These are phyloP conservation scores for Malassezia sympodialis DNA, from an alignment of 1,284 basidiomycete genomes.

Conservation along the genomic window DNA sequence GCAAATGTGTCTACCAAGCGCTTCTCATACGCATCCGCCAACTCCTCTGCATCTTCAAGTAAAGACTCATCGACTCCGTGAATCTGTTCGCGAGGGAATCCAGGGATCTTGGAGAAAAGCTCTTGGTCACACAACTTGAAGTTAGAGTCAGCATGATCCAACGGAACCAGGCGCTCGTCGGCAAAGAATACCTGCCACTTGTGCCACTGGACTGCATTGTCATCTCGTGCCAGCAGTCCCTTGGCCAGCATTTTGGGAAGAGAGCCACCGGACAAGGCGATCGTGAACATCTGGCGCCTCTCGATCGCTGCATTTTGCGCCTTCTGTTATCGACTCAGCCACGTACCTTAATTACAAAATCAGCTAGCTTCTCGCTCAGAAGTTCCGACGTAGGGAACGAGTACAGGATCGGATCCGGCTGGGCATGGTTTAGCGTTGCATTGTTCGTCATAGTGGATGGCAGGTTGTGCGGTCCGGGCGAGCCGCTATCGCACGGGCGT, in stretches of 20 bases:
- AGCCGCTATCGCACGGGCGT: not conserved
- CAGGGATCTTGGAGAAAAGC: conserved; percentile 74
- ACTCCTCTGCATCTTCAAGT: conserved; percentile 63
- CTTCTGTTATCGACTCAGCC: not conserved
- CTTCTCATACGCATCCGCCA: conserved; percentile 84
- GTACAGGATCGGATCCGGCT: conserved; percentile 58
- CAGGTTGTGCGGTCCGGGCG: not conserved
- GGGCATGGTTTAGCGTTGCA: conserved; percentile 15
- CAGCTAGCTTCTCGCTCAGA: conserved; percentile 58
- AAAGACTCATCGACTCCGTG: conserved; percentile 68
- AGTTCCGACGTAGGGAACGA: conserved; percentile 58
- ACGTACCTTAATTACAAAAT: conserved; percentile 64
- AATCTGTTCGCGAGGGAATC: conserved; percentile 63
- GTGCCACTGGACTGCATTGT: conserved; percentile 73
- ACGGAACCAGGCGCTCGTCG: conserved; percentile 89
- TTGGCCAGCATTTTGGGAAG: conserved; percentile 69
- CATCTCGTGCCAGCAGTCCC: conserved; percentile 60
- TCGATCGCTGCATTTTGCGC: conserved; percentile 80
- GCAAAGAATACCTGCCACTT: conserved; percentile 98
- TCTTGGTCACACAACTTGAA: conserved; percentile 66
- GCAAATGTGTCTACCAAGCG: conserved; percentile 72
- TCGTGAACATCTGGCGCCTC: conserved; percentile 76
- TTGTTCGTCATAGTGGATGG: not conserved
- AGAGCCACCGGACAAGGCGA: conserved; percentile 87
- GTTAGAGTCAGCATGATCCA: conserved; percentile 85